Evolutionary conservation across 768 basidiomycete genomes (phyloP), one percentile per base, ranked within the genome.

Genomic region (Boletus bicolor): DNA sequence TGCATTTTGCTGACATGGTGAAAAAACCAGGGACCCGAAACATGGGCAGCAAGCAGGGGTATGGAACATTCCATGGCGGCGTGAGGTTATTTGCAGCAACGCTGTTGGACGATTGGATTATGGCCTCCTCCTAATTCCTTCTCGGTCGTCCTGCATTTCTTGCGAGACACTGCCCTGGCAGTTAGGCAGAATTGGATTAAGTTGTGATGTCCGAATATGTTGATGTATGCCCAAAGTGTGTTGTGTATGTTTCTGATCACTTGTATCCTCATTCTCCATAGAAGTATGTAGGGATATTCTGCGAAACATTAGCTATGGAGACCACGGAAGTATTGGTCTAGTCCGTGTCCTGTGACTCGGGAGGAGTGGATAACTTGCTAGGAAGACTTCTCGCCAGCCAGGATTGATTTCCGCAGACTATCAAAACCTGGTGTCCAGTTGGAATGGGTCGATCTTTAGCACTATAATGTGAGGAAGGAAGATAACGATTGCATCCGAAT

Each of bases 11-110:
- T 43, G 44, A 53, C 11, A 17, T 4, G 24, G 34, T 47, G 9
- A 17, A 24, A 39, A 21, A 30, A 28, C 15, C 44, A 71, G 71
- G 69, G 69, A 19, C 71, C 69, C 4, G 65, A 72, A 50, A 60
- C 69, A 8, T 71, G 71, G 69, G 59, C 59, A 4, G 60, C 67
- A 1, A 69, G 69, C 38, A 63, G 65, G 46, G 71, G 69, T 4
- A 71, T 63, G 6, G 69, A 71, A 42, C 71, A 72, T 47, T 57
- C 60, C 21, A 45, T 50, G 0, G 70, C 53, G 32, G 55, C 17
- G 4, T 70, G 46, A 58, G 10, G 7, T 17, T 5, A 19, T 19
- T 19, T 1, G 19, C 4, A n/a, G 12, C 7, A n/a, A 15, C 26
- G 17, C 26, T 21, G 7, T 21, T 19, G 9, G 19, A 32, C 7